A percentile compares a stretch with the other conserved stretches of the same genome.
phyloP scores from a whole-genome alignment of 257 asterid genomes.

The Scutellaria baicalensis region DNA sequence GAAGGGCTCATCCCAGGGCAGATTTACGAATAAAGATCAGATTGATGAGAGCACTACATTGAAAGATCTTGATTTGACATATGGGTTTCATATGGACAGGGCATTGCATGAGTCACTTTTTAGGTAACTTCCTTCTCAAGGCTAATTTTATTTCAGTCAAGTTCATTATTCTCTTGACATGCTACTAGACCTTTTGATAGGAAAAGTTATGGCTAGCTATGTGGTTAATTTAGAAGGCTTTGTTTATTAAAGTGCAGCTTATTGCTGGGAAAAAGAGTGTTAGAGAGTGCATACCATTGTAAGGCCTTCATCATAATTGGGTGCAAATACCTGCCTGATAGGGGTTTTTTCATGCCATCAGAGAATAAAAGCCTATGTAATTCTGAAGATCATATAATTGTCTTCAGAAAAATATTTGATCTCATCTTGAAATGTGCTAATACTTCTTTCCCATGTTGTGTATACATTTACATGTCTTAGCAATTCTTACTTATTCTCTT shows the following conservation, averaged over 20 bases:
- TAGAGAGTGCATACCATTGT: too few species aligned
- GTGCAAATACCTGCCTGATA: too few species aligned
- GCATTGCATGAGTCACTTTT: constrained; percentile 71
- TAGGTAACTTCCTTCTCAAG: constrained; percentile 34
- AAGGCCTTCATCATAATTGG: too few species aligned
- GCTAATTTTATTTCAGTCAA: not conserved
- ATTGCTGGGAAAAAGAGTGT: too few species aligned
- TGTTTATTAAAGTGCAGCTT: too few species aligned
- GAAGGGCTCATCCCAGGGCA: constrained; percentile 93
- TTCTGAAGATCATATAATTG: not conserved
- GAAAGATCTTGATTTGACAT: constrained; percentile 89
- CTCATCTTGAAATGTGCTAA: not conserved
- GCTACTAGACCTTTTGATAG: not conserved
- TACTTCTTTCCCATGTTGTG: not conserved
- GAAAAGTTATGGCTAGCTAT: not conserved
- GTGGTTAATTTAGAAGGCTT: not conserved
- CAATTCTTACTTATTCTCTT: not conserved
- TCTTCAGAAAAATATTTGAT: not conserved
- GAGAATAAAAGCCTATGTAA: too few species aligned
- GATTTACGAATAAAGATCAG: constrained; percentile 72
- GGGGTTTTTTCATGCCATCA: too few species aligned
- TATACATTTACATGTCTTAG: not conserved
- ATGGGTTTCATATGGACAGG: constrained; percentile 90
- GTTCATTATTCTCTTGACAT: not conserved
- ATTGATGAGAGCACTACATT: constrained; percentile 74